These are phyloP conservation scores for Stromatinia cepivora DNA, from an alignment of 2,329 filamentous ascomycete genomes.

Conservation along the genomic window DNA sequence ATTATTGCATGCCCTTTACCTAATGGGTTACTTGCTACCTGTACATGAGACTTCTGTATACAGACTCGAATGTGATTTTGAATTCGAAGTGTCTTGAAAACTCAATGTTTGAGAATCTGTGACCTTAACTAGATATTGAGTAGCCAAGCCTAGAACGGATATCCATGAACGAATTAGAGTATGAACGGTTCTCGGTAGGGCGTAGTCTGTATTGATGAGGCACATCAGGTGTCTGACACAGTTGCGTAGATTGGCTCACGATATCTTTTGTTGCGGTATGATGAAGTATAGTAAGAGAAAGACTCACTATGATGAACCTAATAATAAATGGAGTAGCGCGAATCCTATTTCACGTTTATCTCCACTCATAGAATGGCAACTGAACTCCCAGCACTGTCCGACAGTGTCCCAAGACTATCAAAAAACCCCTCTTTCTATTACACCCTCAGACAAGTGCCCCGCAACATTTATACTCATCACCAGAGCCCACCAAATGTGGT, in stretches of 20 bases:
- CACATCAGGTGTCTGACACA: neutral
- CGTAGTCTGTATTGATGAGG: neutral
- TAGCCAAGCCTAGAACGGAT: neutral
- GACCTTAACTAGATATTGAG: neutral
- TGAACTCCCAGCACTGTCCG: neutral
- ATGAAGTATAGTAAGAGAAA: constrained; percentile 2
- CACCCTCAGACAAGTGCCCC: too few relatives aligned
- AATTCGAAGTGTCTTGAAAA: neutral
- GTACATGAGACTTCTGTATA: neutral
- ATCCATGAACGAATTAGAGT: neutral
- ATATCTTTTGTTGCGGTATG: neutral
- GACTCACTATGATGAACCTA: constrained; percentile 8
- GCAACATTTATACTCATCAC: neutral
- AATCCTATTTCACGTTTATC: neutral
- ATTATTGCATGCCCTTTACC: neutral
- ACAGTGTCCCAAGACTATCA: neutral
- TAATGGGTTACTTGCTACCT: neutral
- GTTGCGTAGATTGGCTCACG: neutral
- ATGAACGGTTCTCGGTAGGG: neutral
- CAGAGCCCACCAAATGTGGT: constrained; percentile 15
- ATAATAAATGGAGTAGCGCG: neutral
- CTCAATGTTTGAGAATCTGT: neutral
- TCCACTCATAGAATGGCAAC: neutral
- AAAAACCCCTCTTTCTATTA: neutral
- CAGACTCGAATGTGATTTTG: neutral